Conservation (phyloP, 2,329 filamentous ascomycete genomes). For the Samsoniella hepiali region DNA sequence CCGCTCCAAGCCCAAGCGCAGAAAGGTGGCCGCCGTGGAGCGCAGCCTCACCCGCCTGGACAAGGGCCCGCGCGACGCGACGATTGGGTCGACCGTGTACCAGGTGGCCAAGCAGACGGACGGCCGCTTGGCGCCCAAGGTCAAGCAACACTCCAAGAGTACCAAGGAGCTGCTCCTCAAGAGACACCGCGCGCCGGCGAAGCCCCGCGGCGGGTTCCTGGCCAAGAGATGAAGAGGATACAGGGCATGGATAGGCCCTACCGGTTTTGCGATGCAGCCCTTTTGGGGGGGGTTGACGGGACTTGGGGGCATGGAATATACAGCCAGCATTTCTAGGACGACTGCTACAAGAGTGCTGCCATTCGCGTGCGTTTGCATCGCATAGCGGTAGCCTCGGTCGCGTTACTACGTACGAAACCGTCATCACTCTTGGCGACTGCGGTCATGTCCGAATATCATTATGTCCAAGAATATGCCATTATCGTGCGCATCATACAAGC, state of each 20-base stretch:
- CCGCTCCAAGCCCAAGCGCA: constrained; percentile 37
- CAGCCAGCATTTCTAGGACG: background rate
- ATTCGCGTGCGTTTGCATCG: background rate
- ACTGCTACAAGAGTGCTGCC: background rate
- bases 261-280: too few species aligned
- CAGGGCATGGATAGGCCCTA: background rate
- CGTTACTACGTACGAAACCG: background rate
- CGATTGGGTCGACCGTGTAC: constrained; percentile 53
- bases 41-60: constrained; percentile 36
- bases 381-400: background rate
- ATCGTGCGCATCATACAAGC: background rate
- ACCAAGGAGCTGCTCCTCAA: constrained; percentile 44
- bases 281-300: too few species aligned
- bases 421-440: background rate
- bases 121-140: constrained; percentile 46
- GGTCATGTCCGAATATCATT: background rate
- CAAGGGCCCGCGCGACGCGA: constrained; percentile 43
- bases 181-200: constrained; percentile 40
- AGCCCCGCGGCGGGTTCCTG: constrained; percentile 43
- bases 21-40: constrained; percentile 43
- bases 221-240: constrained; percentile 22
- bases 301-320: background rate
- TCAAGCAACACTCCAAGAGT: constrained; percentile 39
- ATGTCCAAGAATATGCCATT: background rate
- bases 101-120: constrained; percentile 46